Conservation (phyloP, 208 protist species). For the Histomonas meleagridis region DNA sequence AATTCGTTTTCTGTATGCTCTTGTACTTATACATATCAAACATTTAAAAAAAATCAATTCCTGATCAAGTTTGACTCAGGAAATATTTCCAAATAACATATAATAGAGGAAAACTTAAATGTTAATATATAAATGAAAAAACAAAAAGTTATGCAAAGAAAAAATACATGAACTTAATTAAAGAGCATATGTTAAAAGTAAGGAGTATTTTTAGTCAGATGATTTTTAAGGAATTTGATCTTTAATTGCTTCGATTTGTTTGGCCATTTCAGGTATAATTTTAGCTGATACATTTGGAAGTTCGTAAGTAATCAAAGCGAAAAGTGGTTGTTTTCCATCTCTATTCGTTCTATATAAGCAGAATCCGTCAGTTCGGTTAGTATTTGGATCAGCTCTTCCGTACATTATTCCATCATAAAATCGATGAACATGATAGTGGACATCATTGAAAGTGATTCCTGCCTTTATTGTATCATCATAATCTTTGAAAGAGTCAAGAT, state of each 20-base stretch:
- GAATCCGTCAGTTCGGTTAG: neutral
- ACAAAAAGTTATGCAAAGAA: too few species aligned
- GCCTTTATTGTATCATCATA: neutral
- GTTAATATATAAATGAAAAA: too few species aligned
- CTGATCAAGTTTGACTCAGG: too few species aligned
- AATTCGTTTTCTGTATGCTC: too few species aligned
- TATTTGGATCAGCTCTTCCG: neutral
- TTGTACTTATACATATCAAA: too few species aligned
- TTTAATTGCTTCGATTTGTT: neutral
- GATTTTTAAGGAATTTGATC: neutral
- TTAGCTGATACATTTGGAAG: neutral
- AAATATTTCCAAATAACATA: too few species aligned
- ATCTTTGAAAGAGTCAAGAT: neutral
- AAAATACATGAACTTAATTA: too few species aligned
- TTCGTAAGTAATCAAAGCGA: neutral
- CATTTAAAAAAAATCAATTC: too few species aligned
- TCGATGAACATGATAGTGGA: conserved; percentile 14
- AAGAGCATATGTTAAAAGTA: too few species aligned
- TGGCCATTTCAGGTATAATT: neutral
- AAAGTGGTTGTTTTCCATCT: neutral
- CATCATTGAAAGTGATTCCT: neutral
- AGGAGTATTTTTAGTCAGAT: neutral
- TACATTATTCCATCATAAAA: conserved; percentile 1
- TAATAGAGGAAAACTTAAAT: too few species aligned
- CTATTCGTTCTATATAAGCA: neutral